phyloP scores from a whole-genome alignment of 2,329 filamentous ascomycete genomes.

The Stagonosporopsis tanaceti region DNA sequence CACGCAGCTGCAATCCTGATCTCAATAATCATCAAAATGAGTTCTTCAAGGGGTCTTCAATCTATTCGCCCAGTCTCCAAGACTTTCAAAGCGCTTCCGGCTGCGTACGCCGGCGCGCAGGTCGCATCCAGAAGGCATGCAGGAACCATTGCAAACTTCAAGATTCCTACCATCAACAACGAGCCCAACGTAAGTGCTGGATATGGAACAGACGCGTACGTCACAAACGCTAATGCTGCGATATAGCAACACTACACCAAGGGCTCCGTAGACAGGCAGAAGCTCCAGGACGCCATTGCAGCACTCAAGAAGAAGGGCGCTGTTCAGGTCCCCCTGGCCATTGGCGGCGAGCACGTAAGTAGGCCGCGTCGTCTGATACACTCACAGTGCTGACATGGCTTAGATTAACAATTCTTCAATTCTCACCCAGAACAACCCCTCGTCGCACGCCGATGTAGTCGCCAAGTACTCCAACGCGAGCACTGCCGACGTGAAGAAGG shows the following conservation, averaged over 20 bases:
- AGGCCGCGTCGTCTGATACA: neutral
- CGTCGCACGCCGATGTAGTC: conserved; percentile 77
- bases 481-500: conserved; percentile 74
- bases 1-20: neutral
- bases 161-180: conserved; percentile 84
- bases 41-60: conserved; percentile 44
- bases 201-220: rapidly evolving
- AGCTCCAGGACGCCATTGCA: conserved; percentile 77
- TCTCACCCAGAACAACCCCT: conserved; percentile 80
- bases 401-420: conserved; percentile 73
- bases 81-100: conserved; percentile 34
- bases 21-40: conserved; percentile 33
- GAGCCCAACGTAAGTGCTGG: conserved; percentile 83
- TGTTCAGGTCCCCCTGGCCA: conserved; percentile 80
- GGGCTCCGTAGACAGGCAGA: conserved; percentile 79
- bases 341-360: conserved; percentile 81
- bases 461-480: conserved; percentile 88
- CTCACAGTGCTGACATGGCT: conserved; percentile 24
- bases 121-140: conserved; percentile 41
- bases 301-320: conserved; percentile 72
- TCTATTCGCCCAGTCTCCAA: conserved; percentile 40
- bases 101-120: conserved; percentile 34
- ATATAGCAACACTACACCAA: conserved; percentile 86
- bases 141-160: conserved; percentile 81
- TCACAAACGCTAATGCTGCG: conserved; percentile 15